phyloP scores from a whole-genome alignment of 2,329 filamentous ascomycete species.

The Monosporascus ibericus region DNA sequence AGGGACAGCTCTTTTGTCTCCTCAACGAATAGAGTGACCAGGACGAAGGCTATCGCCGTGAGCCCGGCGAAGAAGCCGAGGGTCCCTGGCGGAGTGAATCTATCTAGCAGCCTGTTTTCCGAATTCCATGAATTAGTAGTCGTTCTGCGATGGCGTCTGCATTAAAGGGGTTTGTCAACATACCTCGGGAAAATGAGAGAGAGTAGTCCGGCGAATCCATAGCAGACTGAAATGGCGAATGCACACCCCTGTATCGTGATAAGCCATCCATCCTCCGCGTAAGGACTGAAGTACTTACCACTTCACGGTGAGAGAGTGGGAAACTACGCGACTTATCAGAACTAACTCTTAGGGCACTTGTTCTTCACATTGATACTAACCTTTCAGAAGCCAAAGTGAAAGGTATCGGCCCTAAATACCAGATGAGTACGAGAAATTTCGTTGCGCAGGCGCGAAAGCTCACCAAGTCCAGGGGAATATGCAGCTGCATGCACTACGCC shows the following conservation, averaged over 20 bases:
- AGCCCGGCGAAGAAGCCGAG: neutral
- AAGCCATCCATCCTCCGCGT: neutral
- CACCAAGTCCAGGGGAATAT: conserved; percentile 27
- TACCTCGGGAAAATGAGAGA: neutral
- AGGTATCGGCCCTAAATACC: conserved; percentile 33
- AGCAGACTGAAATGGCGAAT: neutral
- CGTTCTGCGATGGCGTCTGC: neutral
- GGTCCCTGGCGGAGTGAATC: neutral
- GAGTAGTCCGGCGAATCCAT: neutral
- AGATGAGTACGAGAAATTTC: neutral
- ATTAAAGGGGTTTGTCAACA: neutral
- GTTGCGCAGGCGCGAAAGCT: neutral
- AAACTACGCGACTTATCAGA: neutral
- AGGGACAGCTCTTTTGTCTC: neutral
- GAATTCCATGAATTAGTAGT: neutral
- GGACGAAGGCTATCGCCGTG: neutral
- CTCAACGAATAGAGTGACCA: neutral
- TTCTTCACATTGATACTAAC: conserved; percentile 2
- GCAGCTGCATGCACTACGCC: conserved; percentile 28
- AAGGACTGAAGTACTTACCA: neutral
- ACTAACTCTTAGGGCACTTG: neutral
- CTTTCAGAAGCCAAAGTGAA: conserved; percentile 39
- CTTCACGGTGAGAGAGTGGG: neutral
- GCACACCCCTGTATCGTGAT: neutral
- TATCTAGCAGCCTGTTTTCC: neutral